Conservation (phyloP, 2,329 filamentous ascomycete species). For the Xylariaceae sp. region DNA sequence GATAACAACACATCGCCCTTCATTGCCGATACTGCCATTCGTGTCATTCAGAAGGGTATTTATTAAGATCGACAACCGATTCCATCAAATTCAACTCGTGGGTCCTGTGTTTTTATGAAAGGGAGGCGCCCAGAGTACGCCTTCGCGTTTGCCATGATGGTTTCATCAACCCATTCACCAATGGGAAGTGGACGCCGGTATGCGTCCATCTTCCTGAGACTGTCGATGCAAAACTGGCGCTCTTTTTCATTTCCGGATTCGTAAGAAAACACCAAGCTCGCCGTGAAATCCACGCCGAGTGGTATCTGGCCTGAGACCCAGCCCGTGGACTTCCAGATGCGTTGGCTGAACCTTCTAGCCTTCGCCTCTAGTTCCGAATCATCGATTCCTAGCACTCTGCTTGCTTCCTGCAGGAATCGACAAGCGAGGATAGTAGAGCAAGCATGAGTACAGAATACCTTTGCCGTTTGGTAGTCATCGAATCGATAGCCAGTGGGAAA, state of each 20-base stretch:
- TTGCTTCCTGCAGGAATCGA: conserved; percentile 25
- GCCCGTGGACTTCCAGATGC: conserved; percentile 26
- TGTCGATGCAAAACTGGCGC: conserved; percentile 21
- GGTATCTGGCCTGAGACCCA: conserved; percentile 26
- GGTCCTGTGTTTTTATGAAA: conserved; percentile 26
- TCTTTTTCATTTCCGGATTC: conserved; percentile 26
- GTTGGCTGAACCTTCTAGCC: conserved; percentile 22
- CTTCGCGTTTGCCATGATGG: conserved; percentile 29
- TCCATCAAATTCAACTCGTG: conserved; percentile 25
- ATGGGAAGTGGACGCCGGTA: conserved; percentile 27
- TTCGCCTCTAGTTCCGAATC: conserved; percentile 19
- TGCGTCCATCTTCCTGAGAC: conserved; percentile 25
- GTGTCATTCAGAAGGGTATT: not conserved
- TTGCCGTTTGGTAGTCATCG: conserved; percentile 25
- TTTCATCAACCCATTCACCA: conserved; percentile 26
- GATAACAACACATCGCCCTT: not conserved
- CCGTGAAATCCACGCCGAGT: conserved; percentile 27
- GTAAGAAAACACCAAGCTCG: conserved; percentile 25
- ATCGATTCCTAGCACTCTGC: conserved; percentile 18
- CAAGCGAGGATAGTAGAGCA: conserved; percentile 24
- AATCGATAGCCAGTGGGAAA: conserved; percentile 27
- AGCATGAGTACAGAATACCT: conserved; percentile 26
- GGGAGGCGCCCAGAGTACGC: conserved; percentile 28
- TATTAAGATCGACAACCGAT: conserved; percentile 27
- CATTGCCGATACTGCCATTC: not conserved